Evolutionary conservation across 2,329 filamentous ascomycete species (phyloP).

Genomic region (Pseudocercospora pini-densiflorae): DNA sequence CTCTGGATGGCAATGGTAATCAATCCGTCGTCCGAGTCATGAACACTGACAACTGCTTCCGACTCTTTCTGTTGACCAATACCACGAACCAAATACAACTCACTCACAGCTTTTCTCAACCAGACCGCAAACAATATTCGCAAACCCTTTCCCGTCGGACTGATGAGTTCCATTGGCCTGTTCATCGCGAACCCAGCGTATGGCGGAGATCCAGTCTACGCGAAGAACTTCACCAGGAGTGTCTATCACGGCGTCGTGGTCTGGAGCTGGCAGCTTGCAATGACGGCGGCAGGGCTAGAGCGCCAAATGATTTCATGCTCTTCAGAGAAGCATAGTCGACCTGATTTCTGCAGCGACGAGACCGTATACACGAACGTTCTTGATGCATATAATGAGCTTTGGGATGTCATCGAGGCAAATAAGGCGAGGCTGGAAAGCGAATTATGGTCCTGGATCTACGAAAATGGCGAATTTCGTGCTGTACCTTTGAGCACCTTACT

Average conservation of each 20-base stretch:
- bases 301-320: constrained; percentile 61
- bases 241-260: constrained; percentile 69
- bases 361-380: constrained; percentile 47
- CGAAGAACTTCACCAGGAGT: constrained; percentile 58
- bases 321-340: constrained; percentile 24
- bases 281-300: constrained; percentile 66
- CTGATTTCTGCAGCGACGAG: constrained; percentile 57
- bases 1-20: constrained; percentile 59
- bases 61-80: constrained; percentile 63
- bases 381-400: constrained; percentile 62
- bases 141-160: constrained; percentile 62
- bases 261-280: constrained; percentile 68
- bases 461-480: constrained; percentile 52
- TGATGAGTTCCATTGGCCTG: constrained; percentile 61
- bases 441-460: constrained; percentile 67
- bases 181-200: constrained; percentile 67
- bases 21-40: constrained; percentile 60
- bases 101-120: constrained; percentile 59
- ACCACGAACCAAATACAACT: constrained; percentile 60
- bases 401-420: constrained; percentile 64
- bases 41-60: constrained; percentile 69
- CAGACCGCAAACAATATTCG: constrained; percentile 63
- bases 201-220: constrained; percentile 52
- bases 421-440: constrained; percentile 57
- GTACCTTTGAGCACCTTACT: constrained; percentile 58